Base-by-base conservation (phyloP, 1,284 basidiomycete species). In the Austropuccinia psidii region DNA sequence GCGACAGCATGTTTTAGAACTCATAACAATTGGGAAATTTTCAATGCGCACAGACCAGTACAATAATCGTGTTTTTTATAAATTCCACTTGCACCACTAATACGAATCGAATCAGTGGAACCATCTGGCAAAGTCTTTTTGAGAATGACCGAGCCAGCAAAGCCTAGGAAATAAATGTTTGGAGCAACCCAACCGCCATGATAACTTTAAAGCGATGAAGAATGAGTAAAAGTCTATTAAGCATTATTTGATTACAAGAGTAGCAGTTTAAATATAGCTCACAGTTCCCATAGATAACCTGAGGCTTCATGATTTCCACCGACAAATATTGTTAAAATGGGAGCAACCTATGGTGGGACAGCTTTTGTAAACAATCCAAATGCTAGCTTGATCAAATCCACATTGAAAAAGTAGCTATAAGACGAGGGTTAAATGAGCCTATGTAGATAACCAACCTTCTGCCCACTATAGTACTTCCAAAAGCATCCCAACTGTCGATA, bases 301-400 rank as follows among this genome's bases (percentile, higher is more conserved):
- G 91, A 94, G 4, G 93, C 93, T 82, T 98, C 95, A 80, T 99
- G 95, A 80, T 99, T 98, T 5, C 96, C 96, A 24, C 96, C 96
- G 78, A 98, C 96, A 65, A 98, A 88, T 37, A 99, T 84, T 0
- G 96, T 99, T 78, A 97, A 82, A 6, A 96, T 81, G 0, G 94
- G 93, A 0, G 95, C 95, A 7, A 79, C 60, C 70, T 73, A 64
- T 73, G 47, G 27, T 73, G 50, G 61, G 47, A 60, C 24, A 27
- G 55, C 70, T 73, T 73, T 64, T 60, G 54, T 57, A 29, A 61
- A 29, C 45, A 35, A 61, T 35, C 39, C 13, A 45, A 49, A 69
- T 35, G 29, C 43, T 9, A 62, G 27, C n/a, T 72, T n/a, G 58
- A 47, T 61, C 70, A 64, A 49, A 19, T 45, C 24, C 17, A n/a